These are phyloP conservation scores for Cenococcum geophilum DNA, from an alignment of 495 filamentous ascomycete genomes.

Conservation along the genomic window DNA sequence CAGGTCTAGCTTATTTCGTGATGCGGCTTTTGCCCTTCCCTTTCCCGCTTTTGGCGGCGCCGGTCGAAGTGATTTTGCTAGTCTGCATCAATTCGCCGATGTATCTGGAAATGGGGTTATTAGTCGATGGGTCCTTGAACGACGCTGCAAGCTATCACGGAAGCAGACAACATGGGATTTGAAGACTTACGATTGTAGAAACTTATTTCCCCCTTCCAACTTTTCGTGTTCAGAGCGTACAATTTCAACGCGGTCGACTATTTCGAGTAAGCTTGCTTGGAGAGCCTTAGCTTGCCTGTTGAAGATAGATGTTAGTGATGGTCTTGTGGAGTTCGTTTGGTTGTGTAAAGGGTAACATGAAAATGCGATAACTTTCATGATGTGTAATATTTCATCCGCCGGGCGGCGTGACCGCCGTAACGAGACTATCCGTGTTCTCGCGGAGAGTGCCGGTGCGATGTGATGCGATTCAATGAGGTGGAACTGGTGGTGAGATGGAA, in stretches of 20 bases:
- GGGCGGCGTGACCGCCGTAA: no score
- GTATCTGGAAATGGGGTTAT: conserved; percentile 36
- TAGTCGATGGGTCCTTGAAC: conserved; percentile 10
- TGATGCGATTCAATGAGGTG: background rate
- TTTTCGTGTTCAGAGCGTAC: conserved; percentile 92
- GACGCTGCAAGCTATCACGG: background rate
- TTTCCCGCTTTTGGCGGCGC: conserved; percentile 41
- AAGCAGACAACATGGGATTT: background rate
- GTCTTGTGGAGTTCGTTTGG: background rate
- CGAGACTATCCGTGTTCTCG: no score
- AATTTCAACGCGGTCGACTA: conserved; percentile 89
- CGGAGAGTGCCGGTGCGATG: background rate
- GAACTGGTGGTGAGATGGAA: background rate
- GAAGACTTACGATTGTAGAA: conserved; percentile 58
- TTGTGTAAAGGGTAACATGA: background rate
- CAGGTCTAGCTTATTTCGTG: background rate
- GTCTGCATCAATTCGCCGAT: conserved; percentile 78
- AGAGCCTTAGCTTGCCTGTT: conserved; percentile 76
- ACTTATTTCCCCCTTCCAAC: conserved; percentile 88
- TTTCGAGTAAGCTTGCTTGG: conserved; percentile 77
- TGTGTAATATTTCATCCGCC: no score
- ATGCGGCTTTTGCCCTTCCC: conserved; percentile 35
- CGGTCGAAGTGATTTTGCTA: conserved; percentile 65
- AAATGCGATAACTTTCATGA: background rate
- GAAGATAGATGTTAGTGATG: conserved; percentile 17